phyloP scores from a whole-genome alignment of 257 asterid genomes.

The Jasminum sambac region DNA sequence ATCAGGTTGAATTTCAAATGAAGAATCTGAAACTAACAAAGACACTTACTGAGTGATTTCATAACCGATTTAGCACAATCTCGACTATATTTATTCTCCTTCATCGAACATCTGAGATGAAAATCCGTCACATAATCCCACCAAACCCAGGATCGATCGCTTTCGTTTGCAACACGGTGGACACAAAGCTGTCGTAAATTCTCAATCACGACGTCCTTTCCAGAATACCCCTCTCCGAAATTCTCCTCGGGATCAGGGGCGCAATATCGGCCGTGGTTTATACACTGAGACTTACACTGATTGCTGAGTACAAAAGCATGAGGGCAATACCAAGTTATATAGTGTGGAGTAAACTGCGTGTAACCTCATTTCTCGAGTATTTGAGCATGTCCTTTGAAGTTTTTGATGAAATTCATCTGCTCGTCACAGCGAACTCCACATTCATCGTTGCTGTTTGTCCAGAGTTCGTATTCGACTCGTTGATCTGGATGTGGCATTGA shows the following conservation, averaged over 20 bases:
- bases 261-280: constrained; percentile 82
- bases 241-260: constrained; percentile 91
- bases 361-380: constrained; percentile 82
- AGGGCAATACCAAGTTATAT: constrained; percentile 92
- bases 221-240: constrained; percentile 71
- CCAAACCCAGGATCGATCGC: constrained; percentile 73
- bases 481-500: constrained; percentile 90
- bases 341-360: constrained; percentile 79
- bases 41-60: constrained; percentile 60
- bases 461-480: constrained; percentile 76
- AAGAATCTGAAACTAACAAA: background rate
- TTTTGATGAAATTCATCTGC: constrained; percentile 72
- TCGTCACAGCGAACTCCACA: constrained; percentile 86
- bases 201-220: constrained; percentile 81
- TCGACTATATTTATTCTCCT: constrained; percentile 60
- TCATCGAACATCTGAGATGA: constrained; percentile 85
- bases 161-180: constrained; percentile 71
- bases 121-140: constrained; percentile 94
- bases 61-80: constrained; percentile 78
- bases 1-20: too few species aligned
- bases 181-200: constrained; percentile 87
- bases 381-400: constrained; percentile 83
- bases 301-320: constrained; percentile 54
- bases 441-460: constrained; percentile 94
- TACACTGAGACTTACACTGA: constrained; percentile 89